These are phyloP conservation scores for Sonneratia alba DNA, from an alignment of 345 rosid species.

Conservation along the genomic window DNA sequence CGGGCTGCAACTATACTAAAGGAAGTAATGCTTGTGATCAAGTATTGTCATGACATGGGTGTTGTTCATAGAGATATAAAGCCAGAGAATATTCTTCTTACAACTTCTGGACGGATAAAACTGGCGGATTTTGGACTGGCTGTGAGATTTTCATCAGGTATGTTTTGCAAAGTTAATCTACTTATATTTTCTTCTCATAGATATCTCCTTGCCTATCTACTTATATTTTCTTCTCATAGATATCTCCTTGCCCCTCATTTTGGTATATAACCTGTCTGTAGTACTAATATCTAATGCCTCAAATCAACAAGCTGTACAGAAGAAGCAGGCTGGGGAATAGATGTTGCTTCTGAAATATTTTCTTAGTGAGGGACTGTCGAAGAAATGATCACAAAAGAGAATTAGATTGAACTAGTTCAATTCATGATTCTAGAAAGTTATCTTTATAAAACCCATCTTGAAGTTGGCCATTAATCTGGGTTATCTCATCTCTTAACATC, in stretches of 20 bases:
- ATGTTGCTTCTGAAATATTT: too few relatives aligned
- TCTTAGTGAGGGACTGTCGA: neutral
- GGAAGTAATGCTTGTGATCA: constrained; percentile 76
- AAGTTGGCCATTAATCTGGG: too few relatives aligned
- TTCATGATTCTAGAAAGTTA: neutral
- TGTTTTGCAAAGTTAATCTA: neutral
- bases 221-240: neutral
- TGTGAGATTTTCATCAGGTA: constrained; percentile 83
- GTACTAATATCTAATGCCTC: too few relatives aligned
- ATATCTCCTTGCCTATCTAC: neutral
- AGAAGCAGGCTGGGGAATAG: too few relatives aligned
- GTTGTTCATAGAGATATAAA: constrained; percentile 93
- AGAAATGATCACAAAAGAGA: neutral
- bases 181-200: neutral
- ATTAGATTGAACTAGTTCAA: neutral
- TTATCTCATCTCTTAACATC: too few relatives aligned
- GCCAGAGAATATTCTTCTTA: constrained; percentile 83
- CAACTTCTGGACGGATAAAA: constrained; percentile 61
- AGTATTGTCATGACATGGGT: constrained; percentile 96
- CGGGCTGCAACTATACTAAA: constrained; percentile 74
- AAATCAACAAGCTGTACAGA: too few relatives aligned
- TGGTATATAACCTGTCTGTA: too few relatives aligned
- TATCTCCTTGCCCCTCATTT: too few relatives aligned
- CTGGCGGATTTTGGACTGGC: constrained; percentile 97
- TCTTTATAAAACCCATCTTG: neutral